Evolutionary conservation across 441 rosid species (phyloP).

Genomic region (Metrosideros polymorpha): DNA sequence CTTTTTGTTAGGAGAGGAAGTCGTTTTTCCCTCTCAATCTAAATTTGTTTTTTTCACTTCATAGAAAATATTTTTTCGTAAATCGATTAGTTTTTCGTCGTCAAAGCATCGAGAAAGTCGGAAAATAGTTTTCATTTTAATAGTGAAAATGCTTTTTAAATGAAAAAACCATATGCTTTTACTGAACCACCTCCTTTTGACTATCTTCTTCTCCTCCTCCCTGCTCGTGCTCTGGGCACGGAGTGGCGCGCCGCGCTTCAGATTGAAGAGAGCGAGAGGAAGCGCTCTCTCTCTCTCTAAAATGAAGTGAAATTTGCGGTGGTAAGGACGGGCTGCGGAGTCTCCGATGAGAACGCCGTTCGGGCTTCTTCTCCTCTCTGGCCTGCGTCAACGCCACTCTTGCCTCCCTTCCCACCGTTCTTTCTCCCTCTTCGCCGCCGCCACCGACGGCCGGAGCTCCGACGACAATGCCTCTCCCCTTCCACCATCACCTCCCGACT

Average conservation of each 20-base stretch:
- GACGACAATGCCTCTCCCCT: not conserved
- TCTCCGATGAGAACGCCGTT: conserved; percentile 6
- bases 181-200: not conserved
- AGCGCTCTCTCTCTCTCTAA: not conserved
- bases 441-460: not conserved
- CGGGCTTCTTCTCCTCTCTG: conserved; percentile 23
- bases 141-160: too few species aligned
- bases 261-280: not conserved
- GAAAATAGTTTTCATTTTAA: too few species aligned
- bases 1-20: too few species aligned
- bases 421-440: not conserved
- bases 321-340: not conserved
- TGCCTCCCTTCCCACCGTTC: conserved; percentile 12
- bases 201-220: not conserved
- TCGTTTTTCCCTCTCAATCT: too few species aligned
- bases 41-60: too few species aligned
- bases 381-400: conserved; percentile 17
- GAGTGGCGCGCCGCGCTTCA: not conserved
- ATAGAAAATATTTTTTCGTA: too few species aligned
- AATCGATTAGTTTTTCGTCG: too few species aligned
- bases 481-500: not conserved
- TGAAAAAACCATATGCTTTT: not conserved
- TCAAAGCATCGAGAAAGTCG: too few species aligned
- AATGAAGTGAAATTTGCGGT: not conserved
- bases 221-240: not conserved